A percentile compares a stretch with the other conserved stretches of the same genome.
Evolutionary conservation across 768 basidiomycete genomes (phyloP).

Genomic region (Ramaria rubella): DNA sequence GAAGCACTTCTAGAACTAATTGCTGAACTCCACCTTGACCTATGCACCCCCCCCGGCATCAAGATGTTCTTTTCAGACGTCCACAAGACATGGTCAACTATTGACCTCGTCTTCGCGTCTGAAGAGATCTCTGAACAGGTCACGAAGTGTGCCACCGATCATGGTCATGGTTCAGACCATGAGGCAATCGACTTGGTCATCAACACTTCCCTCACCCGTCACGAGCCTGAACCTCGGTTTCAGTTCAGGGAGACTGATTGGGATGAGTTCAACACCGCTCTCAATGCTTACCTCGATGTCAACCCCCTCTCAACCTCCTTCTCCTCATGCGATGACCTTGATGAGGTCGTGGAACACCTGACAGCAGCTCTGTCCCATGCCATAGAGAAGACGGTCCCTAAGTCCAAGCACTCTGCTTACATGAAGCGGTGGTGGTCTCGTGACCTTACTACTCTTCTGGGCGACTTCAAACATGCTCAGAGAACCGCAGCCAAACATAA

Average conservation of each 20-base stretch:
- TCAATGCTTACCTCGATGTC: conserved; percentile 15
- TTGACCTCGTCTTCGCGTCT: conserved; percentile 2
- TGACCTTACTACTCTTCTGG: conserved; percentile 21
- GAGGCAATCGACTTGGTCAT: not conserved
- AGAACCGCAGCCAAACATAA: conserved; percentile 6
- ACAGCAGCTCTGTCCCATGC: not conserved
- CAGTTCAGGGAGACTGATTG: not conserved
- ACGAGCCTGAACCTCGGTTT: not conserved
- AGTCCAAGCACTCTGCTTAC: conserved; percentile 15
- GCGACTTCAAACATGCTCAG: not conserved
- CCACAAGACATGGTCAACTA: not conserved
- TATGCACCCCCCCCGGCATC: not conserved
- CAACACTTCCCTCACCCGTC: not conserved
- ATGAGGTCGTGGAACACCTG: not conserved
- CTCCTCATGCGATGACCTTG: not conserved
- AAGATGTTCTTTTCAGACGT: not conserved
- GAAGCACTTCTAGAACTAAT: not conserved
- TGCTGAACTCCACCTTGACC: not conserved
- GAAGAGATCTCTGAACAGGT: not conserved
- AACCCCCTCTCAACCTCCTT: no score
- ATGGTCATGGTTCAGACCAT: conserved; percentile 2
- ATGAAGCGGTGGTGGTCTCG: conserved; percentile 30
- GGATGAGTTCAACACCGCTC: conserved; percentile 23
- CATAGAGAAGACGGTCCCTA: conserved; percentile 19
- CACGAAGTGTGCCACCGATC: not conserved